These are phyloP conservation scores for Oryza punctata DNA, from an alignment of 176 grass and related monocot species.

Conservation along the genomic window DNA sequence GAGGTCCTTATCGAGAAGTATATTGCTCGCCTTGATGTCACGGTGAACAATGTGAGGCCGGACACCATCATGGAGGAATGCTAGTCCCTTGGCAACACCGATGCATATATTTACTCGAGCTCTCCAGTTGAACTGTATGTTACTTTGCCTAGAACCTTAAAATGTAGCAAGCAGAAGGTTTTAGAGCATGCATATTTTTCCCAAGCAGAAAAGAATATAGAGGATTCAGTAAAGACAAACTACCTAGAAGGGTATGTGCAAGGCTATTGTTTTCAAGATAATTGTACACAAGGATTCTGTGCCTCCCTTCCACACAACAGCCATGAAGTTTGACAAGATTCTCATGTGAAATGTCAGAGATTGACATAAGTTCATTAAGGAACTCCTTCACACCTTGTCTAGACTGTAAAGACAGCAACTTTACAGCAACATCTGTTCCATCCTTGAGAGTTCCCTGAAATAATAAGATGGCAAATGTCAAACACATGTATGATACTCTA, in stretches of 20 bases:
- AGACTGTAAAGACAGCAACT: conserved; percentile 69
- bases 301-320: conserved; percentile 69
- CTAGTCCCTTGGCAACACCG: conserved; percentile 64
- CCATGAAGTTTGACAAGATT: conserved; percentile 76
- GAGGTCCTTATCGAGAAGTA: conserved; percentile 66
- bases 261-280: conserved; percentile 87
- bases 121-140: conserved; percentile 70
- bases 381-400: conserved; percentile 76
- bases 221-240: conserved; percentile 27
- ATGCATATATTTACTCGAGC: conserved; percentile 66
- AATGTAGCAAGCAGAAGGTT: conserved; percentile 15
- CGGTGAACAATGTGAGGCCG: conserved; percentile 71
- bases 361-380: conserved; percentile 59
- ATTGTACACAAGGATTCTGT: conserved; percentile 75
- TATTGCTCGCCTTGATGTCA: conserved; percentile 84
- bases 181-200: neutral
- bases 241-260: conserved; percentile 72
- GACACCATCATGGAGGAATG: conserved; percentile 61
- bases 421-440: conserved; percentile 74
- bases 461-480: conserved; percentile 25
- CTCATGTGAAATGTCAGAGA: conserved; percentile 62
- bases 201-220: neutral
- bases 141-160: conserved; percentile 57
- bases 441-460: conserved; percentile 65
- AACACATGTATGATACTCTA: neutral